A percentile compares a stretch with the other conserved stretches of the same genome.
These are phyloP conservation scores for Penicillium fuscoglaucum DNA, from an alignment of 2,329 filamentous ascomycete genomes.

Conservation along the genomic window DNA sequence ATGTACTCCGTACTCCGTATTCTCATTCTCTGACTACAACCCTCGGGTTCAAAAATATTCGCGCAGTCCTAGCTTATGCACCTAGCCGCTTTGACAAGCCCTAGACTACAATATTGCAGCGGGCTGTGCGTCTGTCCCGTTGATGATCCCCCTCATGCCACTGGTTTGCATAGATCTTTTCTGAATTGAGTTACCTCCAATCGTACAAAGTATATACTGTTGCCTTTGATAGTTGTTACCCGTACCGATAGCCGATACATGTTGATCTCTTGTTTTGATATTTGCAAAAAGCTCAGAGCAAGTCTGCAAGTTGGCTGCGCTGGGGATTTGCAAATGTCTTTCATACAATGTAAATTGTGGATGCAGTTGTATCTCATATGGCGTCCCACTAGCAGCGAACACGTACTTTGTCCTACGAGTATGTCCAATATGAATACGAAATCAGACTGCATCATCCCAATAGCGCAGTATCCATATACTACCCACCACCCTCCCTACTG, in stretches of 20 bases:
- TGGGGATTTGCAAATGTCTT: not conserved
- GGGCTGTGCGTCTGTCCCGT: not conserved
- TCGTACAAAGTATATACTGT: not conserved
- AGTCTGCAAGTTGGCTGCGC: not conserved
- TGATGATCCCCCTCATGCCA: constrained; percentile 5
- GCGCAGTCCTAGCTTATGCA: constrained; percentile 5
- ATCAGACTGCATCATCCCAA: not conserved
- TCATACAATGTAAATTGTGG: not conserved
- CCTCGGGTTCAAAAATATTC: not conserved
- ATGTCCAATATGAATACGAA: not conserved
- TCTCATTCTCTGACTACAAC: not conserved
- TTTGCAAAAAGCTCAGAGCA: constrained; percentile 3
- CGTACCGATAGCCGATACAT: constrained; percentile 1
- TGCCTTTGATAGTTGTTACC: not conserved
- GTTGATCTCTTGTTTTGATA: constrained; percentile 6
- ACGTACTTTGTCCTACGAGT: not conserved
- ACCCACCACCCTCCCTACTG: not conserved
- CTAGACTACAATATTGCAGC: not conserved
- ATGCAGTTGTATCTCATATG: constrained; percentile 1
- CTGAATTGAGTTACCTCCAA: not conserved
- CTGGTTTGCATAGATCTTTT: not conserved
- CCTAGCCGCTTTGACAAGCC: constrained; percentile 8
- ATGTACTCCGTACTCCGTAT: not conserved
- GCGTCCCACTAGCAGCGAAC: not conserved
- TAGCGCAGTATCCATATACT: not conserved